A percentile compares a stretch with the other conserved stretches of the same genome.
These are phyloP conservation scores for Septoria petroselini DNA, from an alignment of 2,329 filamentous ascomycete species.

Conservation along the genomic window DNA sequence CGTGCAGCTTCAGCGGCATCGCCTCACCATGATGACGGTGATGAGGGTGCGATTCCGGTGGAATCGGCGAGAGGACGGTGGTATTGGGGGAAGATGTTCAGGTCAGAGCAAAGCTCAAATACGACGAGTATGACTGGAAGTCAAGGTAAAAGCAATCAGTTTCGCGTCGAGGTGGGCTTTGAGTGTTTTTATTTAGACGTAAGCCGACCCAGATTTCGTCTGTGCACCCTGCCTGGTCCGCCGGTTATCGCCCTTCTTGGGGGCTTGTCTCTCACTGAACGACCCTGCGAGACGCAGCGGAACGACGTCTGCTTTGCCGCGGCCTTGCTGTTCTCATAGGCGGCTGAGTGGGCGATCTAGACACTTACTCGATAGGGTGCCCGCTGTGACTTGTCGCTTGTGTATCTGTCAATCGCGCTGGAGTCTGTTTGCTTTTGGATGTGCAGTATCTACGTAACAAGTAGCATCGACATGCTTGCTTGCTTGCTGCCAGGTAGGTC, in stretches of 20 bases:
- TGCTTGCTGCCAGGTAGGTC: too few species aligned
- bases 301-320: not conserved
- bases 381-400: slow-evolving; percentile 4
- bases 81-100: not conserved
- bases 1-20: not conserved
- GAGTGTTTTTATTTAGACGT: slow-evolving; percentile 16
- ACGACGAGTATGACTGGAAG: not conserved
- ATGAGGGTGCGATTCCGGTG: not conserved
- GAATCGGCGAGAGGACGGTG: not conserved
- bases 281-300: not conserved
- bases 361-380: slow-evolving; percentile 8
- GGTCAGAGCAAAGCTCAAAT: slow-evolving; percentile 9
- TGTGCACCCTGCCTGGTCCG: slow-evolving; percentile 7
- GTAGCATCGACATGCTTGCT: too few species aligned
- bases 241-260: slow-evolving; percentile 11
- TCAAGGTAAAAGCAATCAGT: slow-evolving; percentile 6
- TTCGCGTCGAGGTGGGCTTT: slow-evolving; percentile 8
- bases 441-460: not conserved
- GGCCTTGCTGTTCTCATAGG: slow-evolving; percentile 2
- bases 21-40: slow-evolving; percentile 18
- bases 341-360: slow-evolving; percentile 16
- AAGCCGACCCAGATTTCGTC: slow-evolving; percentile 7
- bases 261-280: not conserved
- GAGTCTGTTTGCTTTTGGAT: slow-evolving; percentile 8
- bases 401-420: slow-evolving; percentile 4